A percentile compares a stretch with the other conserved stretches of the same genome.
Conservation (phyloP, 768 basidiomycete species). For the Collybia nuda region DNA sequence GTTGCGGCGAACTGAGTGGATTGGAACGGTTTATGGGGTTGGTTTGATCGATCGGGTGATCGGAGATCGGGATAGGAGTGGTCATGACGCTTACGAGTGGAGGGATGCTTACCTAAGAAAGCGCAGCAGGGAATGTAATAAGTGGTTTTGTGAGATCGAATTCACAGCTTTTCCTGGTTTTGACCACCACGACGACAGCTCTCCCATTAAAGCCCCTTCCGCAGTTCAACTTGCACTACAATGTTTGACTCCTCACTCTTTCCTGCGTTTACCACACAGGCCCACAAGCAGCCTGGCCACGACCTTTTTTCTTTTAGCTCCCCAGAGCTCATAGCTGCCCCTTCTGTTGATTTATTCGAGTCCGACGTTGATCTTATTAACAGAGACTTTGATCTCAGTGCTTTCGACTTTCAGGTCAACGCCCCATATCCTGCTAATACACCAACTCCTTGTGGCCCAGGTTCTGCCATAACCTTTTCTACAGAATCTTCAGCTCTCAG, state of each 20-base stretch:
- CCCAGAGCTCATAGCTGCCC: constrained; percentile 56
- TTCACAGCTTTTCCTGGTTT: constrained; percentile 4
- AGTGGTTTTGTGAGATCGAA: too few species aligned
- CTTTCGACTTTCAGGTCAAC: constrained; percentile 54
- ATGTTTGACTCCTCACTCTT: constrained; percentile 16
- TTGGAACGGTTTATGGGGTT: too few species aligned
- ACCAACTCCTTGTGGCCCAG: constrained; percentile 61
- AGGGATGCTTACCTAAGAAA: constrained; percentile 11
- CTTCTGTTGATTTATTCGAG: constrained; percentile 82
- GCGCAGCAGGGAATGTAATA: constrained; percentile 12
- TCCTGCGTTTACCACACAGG: constrained; percentile 10
- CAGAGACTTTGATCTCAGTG: constrained; percentile 56
- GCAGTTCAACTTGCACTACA: constrained; percentile 5
- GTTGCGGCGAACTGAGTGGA: too few species aligned
- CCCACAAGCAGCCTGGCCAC: constrained; percentile 19
- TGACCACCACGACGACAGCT: constrained; percentile 5
- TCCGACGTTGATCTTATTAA: constrained; percentile 78
- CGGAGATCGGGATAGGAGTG: too few species aligned
- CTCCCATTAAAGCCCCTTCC: constrained; percentile 13
- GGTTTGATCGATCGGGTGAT: too few species aligned
- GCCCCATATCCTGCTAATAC: constrained; percentile 65
- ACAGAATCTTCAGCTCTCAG: constrained; percentile 73
- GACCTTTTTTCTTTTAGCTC: constrained; percentile 27
- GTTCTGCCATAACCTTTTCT: constrained; percentile 77
- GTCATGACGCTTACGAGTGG: too few species aligned